Evolutionary conservation across 768 basidiomycete genomes (phyloP).

Genomic region (Jaapia argillacea): DNA sequence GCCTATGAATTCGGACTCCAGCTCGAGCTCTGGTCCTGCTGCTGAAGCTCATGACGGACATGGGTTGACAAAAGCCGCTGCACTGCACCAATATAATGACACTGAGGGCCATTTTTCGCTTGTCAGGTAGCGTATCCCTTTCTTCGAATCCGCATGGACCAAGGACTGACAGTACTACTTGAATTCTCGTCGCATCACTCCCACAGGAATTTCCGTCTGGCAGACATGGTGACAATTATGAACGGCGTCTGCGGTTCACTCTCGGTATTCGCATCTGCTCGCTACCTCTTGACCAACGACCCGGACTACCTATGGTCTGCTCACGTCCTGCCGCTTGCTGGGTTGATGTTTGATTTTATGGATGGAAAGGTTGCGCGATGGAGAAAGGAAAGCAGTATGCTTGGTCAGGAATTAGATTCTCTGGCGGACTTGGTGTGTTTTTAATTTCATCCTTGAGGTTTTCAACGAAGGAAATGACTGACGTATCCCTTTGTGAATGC

Average conservation of each 20-base stretch:
- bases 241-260: constrained; percentile 97
- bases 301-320: constrained; percentile 77
- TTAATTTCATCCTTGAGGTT: constrained; percentile 3
- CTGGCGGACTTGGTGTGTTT: constrained; percentile 82
- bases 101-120: constrained; percentile 95
- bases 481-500: constrained; percentile 4
- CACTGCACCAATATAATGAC: constrained; percentile 75
- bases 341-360: constrained; percentile 94
- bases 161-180: too few species aligned
- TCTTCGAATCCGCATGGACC: not conserved
- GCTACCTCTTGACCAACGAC: constrained; percentile 76
- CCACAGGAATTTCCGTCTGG: constrained; percentile 88
- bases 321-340: constrained; percentile 81
- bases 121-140: constrained; percentile 55
- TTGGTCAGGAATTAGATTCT: constrained; percentile 96
- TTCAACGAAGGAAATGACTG: constrained; percentile 6
- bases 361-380: constrained; percentile 98
- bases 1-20: constrained; percentile 17
- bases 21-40: too few species aligned
- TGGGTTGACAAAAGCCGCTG: constrained; percentile 24
- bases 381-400: constrained; percentile 90
- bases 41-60: constrained; percentile 18
- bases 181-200: too few species aligned
- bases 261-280: constrained; percentile 88
- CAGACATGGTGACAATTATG: constrained; percentile 97